Evolutionary conservation across 2,329 filamentous ascomycete genomes (phyloP).

Genomic region (Fusarium succisae): DNA sequence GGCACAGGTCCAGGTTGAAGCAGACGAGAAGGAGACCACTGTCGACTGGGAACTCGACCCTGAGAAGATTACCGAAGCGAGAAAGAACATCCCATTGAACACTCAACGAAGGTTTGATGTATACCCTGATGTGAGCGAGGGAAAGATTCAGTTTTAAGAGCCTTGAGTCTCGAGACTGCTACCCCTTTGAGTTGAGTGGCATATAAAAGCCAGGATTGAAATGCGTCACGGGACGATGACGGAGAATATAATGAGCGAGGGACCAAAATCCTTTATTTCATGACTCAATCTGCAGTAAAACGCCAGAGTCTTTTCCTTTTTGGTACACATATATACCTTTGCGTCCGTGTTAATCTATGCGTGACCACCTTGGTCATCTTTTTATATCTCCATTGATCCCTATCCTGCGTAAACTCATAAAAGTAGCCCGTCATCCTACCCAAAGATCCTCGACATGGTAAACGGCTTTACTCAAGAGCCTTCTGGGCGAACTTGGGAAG

Average conservation of each 20-base stretch:
- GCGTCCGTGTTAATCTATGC: constrained; percentile 29
- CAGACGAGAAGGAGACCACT: constrained; percentile 80
- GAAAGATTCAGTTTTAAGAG: constrained; percentile 54
- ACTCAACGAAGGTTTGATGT: constrained; percentile 92
- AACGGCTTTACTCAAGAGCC: constrained; percentile 63
- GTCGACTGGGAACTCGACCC: constrained; percentile 77
- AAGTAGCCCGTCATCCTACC: constrained; percentile 22
- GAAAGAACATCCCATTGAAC: constrained; percentile 85
- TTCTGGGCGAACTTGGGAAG: constrained; percentile 93
- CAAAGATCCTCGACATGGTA: not conserved
- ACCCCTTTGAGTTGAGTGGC: not conserved
- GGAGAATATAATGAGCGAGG: not conserved
- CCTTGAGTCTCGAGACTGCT: constrained; percentile 21
- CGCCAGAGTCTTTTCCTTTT: constrained; percentile 20
- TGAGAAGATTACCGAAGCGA: constrained; percentile 75
- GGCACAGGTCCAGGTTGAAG: constrained; percentile 81
- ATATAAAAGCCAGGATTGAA: not conserved
- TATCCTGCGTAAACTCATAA: constrained; percentile 39
- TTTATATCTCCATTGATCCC: constrained; percentile 16
- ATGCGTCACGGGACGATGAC: not conserved
- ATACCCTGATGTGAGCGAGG: constrained; percentile 86
- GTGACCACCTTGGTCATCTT: constrained; percentile 31
- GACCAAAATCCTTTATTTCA: constrained; percentile 28
- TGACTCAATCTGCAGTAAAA: constrained; percentile 28
- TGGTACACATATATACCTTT: constrained; percentile 11